Evolutionary conservation across 352 stramenopile genomes (phyloP).

Genomic region (Globisporangium radiosum): DNA sequence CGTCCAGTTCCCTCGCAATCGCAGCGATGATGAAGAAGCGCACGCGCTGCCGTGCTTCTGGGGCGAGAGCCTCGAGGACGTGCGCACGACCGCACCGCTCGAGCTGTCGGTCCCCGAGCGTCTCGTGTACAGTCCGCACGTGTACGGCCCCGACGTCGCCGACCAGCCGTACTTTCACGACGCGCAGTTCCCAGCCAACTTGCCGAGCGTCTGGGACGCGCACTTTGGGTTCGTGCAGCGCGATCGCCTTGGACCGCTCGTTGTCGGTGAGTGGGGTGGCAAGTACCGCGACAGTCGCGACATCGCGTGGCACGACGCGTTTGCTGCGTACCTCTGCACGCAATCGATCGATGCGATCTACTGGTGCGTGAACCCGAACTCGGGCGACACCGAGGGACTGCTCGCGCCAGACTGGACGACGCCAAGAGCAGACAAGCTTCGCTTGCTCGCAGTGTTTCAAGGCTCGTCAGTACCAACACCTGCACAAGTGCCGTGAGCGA

Average conservation of each 20-base stretch:
- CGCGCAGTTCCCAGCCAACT: constrained; percentile 32
- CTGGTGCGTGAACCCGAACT: constrained; percentile 68
- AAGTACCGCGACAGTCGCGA: constrained; percentile 27
- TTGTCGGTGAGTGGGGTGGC: constrained; percentile 62
- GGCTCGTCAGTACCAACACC: constrained; percentile 15
- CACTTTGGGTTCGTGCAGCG: constrained; percentile 47
- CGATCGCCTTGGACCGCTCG: constrained; percentile 24
- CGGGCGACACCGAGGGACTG: constrained; percentile 48
- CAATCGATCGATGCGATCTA: constrained; percentile 37
- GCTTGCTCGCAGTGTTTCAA: constrained; percentile 32
- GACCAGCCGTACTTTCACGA: constrained; percentile 41
- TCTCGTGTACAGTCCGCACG: constrained; percentile 50
- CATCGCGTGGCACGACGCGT: constrained; percentile 37
- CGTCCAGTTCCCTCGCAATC: constrained; percentile 26
- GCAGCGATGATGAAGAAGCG: neutral
- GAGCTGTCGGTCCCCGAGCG: constrained; percentile 25
- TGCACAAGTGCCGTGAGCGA: too few relatives aligned
- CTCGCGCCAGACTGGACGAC: constrained; percentile 51
- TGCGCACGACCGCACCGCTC: constrained; percentile 11
- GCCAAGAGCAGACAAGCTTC: constrained; percentile 32
- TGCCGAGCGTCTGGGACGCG: constrained; percentile 45
- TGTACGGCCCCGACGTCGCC: constrained; percentile 37
- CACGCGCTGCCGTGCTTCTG: constrained; percentile 39
- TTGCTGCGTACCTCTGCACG: constrained; percentile 28
- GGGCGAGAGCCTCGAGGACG: constrained; percentile 42